A percentile compares a stretch with the other conserved stretches of the same genome.
phyloP scores from a whole-genome alignment of 2,329 filamentous ascomycete species.

The Fusarium lyarnte region DNA sequence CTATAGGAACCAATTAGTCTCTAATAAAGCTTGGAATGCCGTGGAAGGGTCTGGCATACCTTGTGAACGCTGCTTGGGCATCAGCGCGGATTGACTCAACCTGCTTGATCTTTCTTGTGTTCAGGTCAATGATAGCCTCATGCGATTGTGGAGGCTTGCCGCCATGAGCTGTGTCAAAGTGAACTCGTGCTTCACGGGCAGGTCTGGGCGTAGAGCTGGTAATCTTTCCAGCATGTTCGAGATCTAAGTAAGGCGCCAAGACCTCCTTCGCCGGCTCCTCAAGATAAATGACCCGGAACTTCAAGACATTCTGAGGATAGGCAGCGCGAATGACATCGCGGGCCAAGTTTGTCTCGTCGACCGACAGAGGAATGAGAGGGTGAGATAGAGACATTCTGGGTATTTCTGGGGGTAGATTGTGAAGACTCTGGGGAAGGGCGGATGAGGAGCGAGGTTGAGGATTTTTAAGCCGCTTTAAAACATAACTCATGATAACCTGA shows the following conservation, averaged over 20 bases:
- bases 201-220: background rate
- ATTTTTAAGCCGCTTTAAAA: background rate
- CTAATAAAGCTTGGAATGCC: no score
- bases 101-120: background rate
- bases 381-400: background rate
- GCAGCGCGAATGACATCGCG: background rate
- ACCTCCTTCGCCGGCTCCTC: background rate
- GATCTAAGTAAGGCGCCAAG: fast-evolving
- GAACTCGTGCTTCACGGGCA: background rate
- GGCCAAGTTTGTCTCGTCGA: background rate
- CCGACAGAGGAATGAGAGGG: background rate
- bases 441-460: background rate
- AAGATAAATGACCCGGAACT: background rate
- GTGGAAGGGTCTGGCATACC: background rate
- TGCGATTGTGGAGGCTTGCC: background rate
- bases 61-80: background rate
- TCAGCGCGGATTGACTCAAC: background rate
- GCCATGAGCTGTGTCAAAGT: background rate
- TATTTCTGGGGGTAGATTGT: background rate
- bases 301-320: background rate
- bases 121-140: fast-evolving
- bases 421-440: fast-evolving
- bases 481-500: background rate
- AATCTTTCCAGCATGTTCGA: background rate
- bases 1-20: background rate